These are phyloP conservation scores for Sclerotinia spermophila DNA, from an alignment of 2,329 filamentous ascomycete species.

Conservation along the genomic window DNA sequence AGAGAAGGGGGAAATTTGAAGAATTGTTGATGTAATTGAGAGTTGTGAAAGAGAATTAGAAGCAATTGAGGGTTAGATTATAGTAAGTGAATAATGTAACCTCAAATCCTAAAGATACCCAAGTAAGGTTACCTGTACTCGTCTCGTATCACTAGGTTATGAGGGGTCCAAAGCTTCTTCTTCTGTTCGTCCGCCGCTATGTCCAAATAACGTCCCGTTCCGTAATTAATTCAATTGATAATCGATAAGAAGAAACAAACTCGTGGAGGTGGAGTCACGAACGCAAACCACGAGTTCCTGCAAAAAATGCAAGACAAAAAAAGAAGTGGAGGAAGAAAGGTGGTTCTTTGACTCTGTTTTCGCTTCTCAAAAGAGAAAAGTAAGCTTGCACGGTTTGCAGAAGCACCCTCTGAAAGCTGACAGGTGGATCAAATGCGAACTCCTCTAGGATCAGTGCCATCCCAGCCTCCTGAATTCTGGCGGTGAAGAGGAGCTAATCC, in stretches of 20 bases:
- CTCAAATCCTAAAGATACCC: background rate
- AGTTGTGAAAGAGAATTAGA: background rate
- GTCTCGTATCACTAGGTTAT: background rate
- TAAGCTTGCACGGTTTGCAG: background rate
- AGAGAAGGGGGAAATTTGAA: no score
- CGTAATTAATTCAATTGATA: background rate
- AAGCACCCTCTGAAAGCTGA: background rate
- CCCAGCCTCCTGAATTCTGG: constrained; percentile 15
- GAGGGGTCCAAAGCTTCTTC: constrained; percentile 8
- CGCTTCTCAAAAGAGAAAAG: background rate
- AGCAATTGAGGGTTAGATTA: background rate
- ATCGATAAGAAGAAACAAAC: background rate
- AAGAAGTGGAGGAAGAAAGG: constrained; percentile 9
- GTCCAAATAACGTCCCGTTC: constrained; percentile 16
- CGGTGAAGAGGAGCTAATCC: constrained; percentile 14
- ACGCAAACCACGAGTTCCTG: background rate
- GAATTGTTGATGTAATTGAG: background rate
- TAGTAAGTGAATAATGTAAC: background rate
- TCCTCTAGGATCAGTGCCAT: constrained; percentile 9
- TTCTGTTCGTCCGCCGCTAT: constrained; percentile 6
- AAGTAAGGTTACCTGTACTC: background rate
- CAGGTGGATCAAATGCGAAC: background rate
- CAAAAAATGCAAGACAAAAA: constrained; percentile 16
- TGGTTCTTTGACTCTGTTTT: background rate
- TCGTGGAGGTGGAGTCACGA: background rate